These are phyloP conservation scores for Aspergillus sp. DNA, from an alignment of 2,329 filamentous ascomycete genomes.

Conservation along the genomic window DNA sequence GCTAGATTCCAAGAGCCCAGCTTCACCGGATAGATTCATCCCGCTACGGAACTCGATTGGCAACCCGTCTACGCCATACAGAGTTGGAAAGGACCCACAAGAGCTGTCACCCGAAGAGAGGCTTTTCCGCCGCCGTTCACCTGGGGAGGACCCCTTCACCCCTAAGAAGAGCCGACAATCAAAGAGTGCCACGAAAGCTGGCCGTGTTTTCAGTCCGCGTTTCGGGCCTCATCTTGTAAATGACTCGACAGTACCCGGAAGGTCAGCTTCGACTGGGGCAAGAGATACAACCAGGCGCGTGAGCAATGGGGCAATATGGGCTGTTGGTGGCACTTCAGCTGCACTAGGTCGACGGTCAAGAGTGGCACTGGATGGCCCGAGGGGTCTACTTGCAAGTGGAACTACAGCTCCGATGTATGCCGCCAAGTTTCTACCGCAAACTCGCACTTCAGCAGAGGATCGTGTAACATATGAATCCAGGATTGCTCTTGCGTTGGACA, in stretches of 20 bases:
- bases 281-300: constrained; percentile 46
- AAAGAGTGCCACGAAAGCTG: constrained; percentile 13
- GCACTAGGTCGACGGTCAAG: constrained; percentile 45
- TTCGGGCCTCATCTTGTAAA: constrained; percentile 37
- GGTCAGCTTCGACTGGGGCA: constrained; percentile 1
- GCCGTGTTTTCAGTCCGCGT: constrained; percentile 25
- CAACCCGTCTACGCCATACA: constrained; percentile 50
- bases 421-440: constrained; percentile 55
- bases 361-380: constrained; percentile 61
- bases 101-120: constrained; percentile 50
- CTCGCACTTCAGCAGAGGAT: constrained; percentile 56
- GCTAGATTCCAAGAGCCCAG: constrained; percentile 20
- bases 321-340: constrained; percentile 69
- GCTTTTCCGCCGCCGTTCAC: constrained; percentile 44
- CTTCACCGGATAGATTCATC: constrained; percentile 60
- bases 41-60: constrained; percentile 45
- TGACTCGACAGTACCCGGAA: constrained; percentile 20
- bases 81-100: constrained; percentile 50
- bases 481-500: constrained; percentile 76
- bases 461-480: constrained; percentile 69
- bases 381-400: constrained; percentile 65
- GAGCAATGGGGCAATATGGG: constrained; percentile 73
- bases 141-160: constrained; percentile 55
- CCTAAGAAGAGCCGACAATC: constrained; percentile 34
- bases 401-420: constrained; percentile 68